Percentiles rank a stretch among this genome's conserved stretches.
phyloP scores from a whole-genome alignment of 2,329 filamentous ascomycete genomes.

The Aaosphaeria pasadenensis region DNA sequence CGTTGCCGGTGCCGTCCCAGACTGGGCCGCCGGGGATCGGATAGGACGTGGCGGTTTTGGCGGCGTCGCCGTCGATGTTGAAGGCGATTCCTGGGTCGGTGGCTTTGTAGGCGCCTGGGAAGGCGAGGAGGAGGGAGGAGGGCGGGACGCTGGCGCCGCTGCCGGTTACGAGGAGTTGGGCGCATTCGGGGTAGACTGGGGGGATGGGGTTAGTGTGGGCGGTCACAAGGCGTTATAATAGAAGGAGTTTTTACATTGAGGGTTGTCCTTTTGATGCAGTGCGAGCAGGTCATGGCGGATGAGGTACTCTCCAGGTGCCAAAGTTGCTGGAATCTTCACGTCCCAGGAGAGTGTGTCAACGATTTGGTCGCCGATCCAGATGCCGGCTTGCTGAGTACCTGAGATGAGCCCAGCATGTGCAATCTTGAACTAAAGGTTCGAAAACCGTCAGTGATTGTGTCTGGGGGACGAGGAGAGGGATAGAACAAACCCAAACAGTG shows the following conservation, averaged over 20 bases:
- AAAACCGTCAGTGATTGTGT: not conserved
- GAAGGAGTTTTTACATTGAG: slow-evolving; percentile 36
- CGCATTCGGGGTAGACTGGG: slow-evolving; percentile 57
- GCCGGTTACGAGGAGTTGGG: slow-evolving; percentile 52
- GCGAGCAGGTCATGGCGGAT: slow-evolving; percentile 56
- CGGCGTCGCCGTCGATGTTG: slow-evolving; percentile 24
- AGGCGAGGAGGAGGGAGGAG: slow-evolving; percentile 40
- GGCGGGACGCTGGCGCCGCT: slow-evolving; percentile 45
- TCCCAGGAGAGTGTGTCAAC: slow-evolving; percentile 48
- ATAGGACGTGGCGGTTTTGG: slow-evolving; percentile 25
- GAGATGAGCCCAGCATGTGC: slow-evolving; percentile 52
- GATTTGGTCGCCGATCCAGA: slow-evolving; percentile 50
- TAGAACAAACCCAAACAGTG: slow-evolving; percentile 43
- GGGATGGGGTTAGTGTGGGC: not conserved
- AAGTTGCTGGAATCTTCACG: slow-evolving; percentile 47
- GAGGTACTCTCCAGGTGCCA: slow-evolving; percentile 51
- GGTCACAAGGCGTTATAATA: not conserved
- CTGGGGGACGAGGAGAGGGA: not conserved
- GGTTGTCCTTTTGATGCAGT: slow-evolving; percentile 52
- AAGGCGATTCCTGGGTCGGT: slow-evolving; percentile 46
- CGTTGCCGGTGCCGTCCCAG: slow-evolving; percentile 18
- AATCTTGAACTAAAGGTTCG: slow-evolving; percentile 49
- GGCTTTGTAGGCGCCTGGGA: slow-evolving; percentile 40
- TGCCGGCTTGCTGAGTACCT: slow-evolving; percentile 42
- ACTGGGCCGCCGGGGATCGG: slow-evolving; percentile 22